Base-by-base conservation (phyloP, 1,284 basidiomycete species). In the Salmacisia buchloeana region DNA sequence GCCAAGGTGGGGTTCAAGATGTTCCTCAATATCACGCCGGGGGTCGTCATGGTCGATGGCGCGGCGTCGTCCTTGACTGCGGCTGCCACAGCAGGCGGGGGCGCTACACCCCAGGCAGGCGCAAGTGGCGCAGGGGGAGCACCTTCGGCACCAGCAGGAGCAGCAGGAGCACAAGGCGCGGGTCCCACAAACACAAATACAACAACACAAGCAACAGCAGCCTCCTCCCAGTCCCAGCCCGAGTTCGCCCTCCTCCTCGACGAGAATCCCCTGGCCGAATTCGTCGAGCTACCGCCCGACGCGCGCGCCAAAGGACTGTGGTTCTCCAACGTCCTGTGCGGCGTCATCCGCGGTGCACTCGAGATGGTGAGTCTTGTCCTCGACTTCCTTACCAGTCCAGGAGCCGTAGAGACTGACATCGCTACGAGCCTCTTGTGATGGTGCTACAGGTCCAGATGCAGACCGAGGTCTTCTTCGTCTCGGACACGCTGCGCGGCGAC, bases 401-500 rank as follows among this genome's bases (percentile, higher is more conserved):
- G n/a, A n/a, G n/a, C n/a, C n/a, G n/a, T n/a, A n/a, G n/a, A n/a
- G n/a, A n/a, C n/a, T n/a, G n/a, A n/a, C n/a, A n/a, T n/a, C n/a
- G n/a, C n/a, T n/a, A n/a, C n/a, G n/a, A n/a, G n/a, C n/a, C n/a
- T n/a, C n/a, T n/a, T n/a, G n/a, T n/a, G n/a, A n/a, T n/a, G n/a
- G n/a, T n/a, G n/a, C n/a, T n/a, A n/a, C 80, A 97, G 93, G 88
- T 97, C 31, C 94, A 98, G 81, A 91, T 97, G 86, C 94, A 97
- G 80, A 93, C 96, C 12, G 89, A 93, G 69, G 88, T 87, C 21
- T 86, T 87, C 60, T 98, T 98, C 81, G 80, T 96, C 18, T 91
- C 91, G 2, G 96, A 99, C 74, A 86, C 88, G 13, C 83, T 98
- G 66, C 84, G 92, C 64, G 96, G 96, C 1, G 94, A 97, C 77